Percentiles rank a stretch among this genome's conserved stretches.
These are phyloP conservation scores for Fusarium armeniacum DNA, from an alignment of 2,329 filamentous ascomycete genomes.

Conservation along the genomic window DNA sequence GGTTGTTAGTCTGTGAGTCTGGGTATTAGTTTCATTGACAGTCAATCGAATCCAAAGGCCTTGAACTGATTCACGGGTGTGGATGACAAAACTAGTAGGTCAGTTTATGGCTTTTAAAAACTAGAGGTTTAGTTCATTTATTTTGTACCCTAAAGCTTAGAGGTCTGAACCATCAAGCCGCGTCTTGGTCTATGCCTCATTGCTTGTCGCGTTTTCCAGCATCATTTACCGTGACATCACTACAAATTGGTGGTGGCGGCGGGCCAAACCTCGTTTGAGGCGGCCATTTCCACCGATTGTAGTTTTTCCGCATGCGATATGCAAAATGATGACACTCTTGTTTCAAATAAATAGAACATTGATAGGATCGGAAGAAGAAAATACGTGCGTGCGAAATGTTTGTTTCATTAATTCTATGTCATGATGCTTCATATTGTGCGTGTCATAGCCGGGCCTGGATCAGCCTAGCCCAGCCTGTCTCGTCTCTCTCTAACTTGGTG, in stretches of 20 bases:
- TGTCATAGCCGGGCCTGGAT: slow-evolving; percentile 1
- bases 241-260: not conserved
- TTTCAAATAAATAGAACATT: slow-evolving; percentile 2
- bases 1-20: no score
- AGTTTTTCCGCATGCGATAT: not conserved
- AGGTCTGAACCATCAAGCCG: no score
- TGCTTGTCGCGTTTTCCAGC: not conserved
- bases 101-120: no score
- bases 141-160: no score
- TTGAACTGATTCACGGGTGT: not conserved
- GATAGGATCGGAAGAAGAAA: not conserved
- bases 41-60: not conserved
- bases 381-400: not conserved
- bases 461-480: not conserved
- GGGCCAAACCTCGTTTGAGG: not conserved
- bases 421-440: slow-evolving; percentile 16
- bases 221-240: slow-evolving; percentile 4
- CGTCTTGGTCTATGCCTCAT: not conserved
- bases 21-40: not conserved
- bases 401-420: slow-evolving; percentile 23
- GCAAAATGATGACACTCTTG: not conserved
- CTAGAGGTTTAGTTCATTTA: no score
- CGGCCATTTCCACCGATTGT: slow-evolving; percentile 2
- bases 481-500: slow-evolving; percentile 5
- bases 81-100: no score